Evolutionary conservation across 192 early-diverging fungal species (phyloP).

Genomic region (Funneliformis geosporum): DNA sequence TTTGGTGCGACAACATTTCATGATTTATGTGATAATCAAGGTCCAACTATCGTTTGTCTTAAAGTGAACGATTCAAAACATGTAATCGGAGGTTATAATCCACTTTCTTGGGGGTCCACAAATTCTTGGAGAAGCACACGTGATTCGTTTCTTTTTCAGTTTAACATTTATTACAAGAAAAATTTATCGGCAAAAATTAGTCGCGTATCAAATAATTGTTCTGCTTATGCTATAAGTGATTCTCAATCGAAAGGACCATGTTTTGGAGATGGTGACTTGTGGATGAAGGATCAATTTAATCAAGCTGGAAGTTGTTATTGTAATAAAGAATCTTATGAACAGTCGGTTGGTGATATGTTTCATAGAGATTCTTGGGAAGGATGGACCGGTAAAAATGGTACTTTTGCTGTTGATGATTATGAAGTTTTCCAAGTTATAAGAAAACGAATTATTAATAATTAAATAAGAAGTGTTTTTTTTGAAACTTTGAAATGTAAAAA

Average conservation of each 20-base stretch:
- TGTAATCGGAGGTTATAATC: conserved; percentile 28
- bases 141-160: conserved; percentile 13
- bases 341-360: conserved; percentile 22
- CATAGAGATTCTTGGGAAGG: background rate
- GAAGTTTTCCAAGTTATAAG: conserved; percentile 4
- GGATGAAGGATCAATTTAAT: conserved; percentile 28
- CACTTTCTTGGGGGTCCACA: conserved; percentile 19
- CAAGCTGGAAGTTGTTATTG: conserved; percentile 10
- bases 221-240: conserved; percentile 18
- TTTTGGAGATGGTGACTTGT: conserved; percentile 32
- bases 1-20: conserved; percentile 3
- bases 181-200: background rate
- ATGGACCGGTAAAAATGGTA: conserved; percentile 16
- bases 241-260: conserved; percentile 3
- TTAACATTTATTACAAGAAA: conserved; percentile 1
- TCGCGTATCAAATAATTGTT: background rate
- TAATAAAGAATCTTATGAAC: conserved; percentile 18
- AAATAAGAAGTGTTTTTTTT: no score
- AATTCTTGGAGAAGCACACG: conserved; percentile 18
- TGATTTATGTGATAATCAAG: conserved; percentile 22
- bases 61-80: conserved; percentile 27
- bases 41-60: conserved; percentile 7
- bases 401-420: conserved; percentile 13
- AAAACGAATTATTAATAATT: background rate
- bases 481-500: no score